Conservation (phyloP, 192 early-diverging fungal species). For the Rhizophlyctis rosea region DNA sequence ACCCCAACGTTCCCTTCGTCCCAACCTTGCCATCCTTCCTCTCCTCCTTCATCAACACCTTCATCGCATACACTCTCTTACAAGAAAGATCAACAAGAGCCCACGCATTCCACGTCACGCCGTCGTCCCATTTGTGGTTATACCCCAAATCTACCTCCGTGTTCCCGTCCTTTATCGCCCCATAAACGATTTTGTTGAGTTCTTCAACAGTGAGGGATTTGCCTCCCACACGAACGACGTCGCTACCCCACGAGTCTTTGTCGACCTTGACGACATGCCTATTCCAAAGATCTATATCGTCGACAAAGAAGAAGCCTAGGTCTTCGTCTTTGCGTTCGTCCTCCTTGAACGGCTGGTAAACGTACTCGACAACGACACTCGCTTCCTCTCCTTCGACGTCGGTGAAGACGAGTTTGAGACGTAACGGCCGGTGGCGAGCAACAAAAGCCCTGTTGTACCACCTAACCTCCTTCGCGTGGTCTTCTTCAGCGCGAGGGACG, state of each 20-base stretch:
- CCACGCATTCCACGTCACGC: conserved; percentile 35
- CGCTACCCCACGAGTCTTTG: conserved; percentile 14
- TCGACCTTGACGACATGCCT: conserved; percentile 19
- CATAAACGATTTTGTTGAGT: conserved; percentile 40
- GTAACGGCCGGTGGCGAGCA: conserved; percentile 42
- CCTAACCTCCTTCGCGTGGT: conserved; percentile 23
- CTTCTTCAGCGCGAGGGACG: conserved; percentile 32
- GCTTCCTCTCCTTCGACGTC: conserved; percentile 41
- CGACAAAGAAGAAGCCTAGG: conserved; percentile 38
- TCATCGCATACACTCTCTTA: conserved; percentile 45
- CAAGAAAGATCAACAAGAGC: conserved; percentile 44
- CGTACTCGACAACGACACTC: conserved; percentile 38
- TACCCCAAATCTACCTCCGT: conserved; percentile 32
- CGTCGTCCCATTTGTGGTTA: conserved; percentile 8
- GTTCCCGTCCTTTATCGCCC: conserved; percentile 27
- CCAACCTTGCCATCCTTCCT: conserved; percentile 3
- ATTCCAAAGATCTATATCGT: conserved; percentile 18
- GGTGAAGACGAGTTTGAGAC: conserved; percentile 36
- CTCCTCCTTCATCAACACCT: conserved; percentile 24
- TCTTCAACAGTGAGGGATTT: not conserved
- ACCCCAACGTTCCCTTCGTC: conserved; percentile 25
- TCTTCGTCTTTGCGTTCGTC: conserved; percentile 29
- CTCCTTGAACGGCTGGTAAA: conserved; percentile 28
- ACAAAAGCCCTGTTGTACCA: conserved; percentile 45
- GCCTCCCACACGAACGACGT: not conserved